These are phyloP conservation scores for Ceratobasidium sp. DNA, from an alignment of 1,284 basidiomycete species.

Conservation along the genomic window DNA sequence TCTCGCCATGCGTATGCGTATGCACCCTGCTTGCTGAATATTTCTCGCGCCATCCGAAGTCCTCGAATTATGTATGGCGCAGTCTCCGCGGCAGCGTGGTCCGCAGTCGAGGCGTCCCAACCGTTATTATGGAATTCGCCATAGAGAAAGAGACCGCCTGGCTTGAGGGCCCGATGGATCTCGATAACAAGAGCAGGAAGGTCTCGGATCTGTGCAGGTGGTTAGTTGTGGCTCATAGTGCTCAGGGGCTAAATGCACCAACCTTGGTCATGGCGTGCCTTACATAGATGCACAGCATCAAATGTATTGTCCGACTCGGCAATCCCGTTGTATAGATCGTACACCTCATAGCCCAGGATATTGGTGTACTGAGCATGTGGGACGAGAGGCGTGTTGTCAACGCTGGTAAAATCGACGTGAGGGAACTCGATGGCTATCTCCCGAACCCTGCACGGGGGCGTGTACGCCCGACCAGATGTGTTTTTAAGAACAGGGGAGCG, in stretches of 20 bases:
- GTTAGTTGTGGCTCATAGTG: background rate
- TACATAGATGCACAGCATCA: conserved; percentile 23
- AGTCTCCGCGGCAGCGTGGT: conserved; percentile 8
- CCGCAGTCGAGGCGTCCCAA: conserved; percentile 23
- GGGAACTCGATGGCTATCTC: conserved; percentile 32
- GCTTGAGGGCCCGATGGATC: conserved; percentile 35
- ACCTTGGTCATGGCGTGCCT: conserved; percentile 19
- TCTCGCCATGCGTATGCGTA: conserved; percentile 29
- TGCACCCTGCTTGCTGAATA: conserved; percentile 9
- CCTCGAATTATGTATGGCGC: conserved; percentile 20
- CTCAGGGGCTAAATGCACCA: background rate
- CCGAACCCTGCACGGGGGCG: conserved; percentile 6
- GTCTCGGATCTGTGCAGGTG: conserved; percentile 26
- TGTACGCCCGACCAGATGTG: background rate
- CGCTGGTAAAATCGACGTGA: conserved; percentile 41
- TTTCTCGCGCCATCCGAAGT: conserved; percentile 10
- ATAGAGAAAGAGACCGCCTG: conserved; percentile 25
- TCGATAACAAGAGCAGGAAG: conserved; percentile 19
- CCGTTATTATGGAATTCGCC: conserved; percentile 27
- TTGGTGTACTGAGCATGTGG: conserved; percentile 26
- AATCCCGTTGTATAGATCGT: conserved; percentile 40
- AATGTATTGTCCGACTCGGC: conserved; percentile 17
- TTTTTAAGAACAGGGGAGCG: background rate
- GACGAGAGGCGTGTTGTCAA: conserved; percentile 32
- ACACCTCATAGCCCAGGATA: conserved; percentile 24